Evolutionary conservation across 1,139 yeast genomes (phyloP), one percentile per base, ranked within the genome.

Genomic region (Blastobotrys arbuscula): DNA sequence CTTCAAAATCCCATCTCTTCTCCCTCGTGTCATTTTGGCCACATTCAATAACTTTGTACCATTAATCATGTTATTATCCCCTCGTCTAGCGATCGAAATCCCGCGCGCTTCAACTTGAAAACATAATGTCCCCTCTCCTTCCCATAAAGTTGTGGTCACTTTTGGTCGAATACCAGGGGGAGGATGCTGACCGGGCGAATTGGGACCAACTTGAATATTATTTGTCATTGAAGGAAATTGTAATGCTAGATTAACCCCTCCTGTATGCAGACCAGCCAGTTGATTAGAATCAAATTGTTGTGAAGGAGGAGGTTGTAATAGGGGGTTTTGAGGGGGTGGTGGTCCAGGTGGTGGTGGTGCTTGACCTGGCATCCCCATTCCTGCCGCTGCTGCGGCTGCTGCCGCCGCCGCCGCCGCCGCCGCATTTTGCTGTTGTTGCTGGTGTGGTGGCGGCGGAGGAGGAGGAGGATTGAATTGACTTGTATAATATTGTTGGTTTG

Each of bases 101-200:
- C 89, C 88, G 60, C 86, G 83, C 44, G 94, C 95, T 60, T 88
- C 96, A 20, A 90, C 96, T 66, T 88, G 96, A 67, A 89, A 87
- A 65, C 97, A 92, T 39, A 90, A 68, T 0, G 97, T 90, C 56
- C 85, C 83, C 61, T 90, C 97, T 60, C 89, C 96, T 65, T 90
- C 96, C 97, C 97, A 90, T 78, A 87, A 79, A 3, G 96, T 85
- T 5, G 97, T 89, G 34, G 96, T 86, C 48, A 89, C 92, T 52
- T 92, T 72, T 8, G 96, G 96, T 52, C 86, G 74, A 52, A 82
- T 63, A 12, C 77, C 79, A 13, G 73, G 72, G 1, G 79, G 79
- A 48, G 75, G 77, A 13, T 70, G 63, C 57, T 76, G 80, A 2
- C 80, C 69, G 0, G 58, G 58, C 3, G 62, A 56, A 33, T 56